phyloP scores from a whole-genome alignment of 1,284 basidiomycete species.

The Xerocomus minutiporus region DNA sequence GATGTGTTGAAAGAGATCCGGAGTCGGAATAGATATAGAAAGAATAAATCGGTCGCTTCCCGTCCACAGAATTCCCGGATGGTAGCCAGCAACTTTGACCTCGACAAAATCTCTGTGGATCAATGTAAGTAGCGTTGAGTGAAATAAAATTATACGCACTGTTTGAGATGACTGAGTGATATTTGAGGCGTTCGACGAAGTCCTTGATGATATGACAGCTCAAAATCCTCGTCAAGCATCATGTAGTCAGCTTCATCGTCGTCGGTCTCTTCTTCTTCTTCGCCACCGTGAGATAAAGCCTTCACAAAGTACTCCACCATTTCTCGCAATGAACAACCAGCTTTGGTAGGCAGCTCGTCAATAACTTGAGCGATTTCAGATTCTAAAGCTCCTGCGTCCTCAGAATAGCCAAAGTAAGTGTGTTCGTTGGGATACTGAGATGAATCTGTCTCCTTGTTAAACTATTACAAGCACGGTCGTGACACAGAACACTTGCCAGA shows the following conservation, averaged over 20 bases:
- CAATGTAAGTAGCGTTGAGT: too few species aligned
- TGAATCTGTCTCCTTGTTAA: neutral
- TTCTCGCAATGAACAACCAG: neutral
- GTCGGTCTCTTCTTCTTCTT: neutral
- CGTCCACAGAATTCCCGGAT: constrained; percentile 37
- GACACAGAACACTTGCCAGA: neutral
- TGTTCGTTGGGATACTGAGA: neutral
- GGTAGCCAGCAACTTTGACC: neutral
- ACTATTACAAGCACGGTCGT: neutral
- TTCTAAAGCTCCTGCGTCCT: neutral
- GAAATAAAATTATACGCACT: neutral
- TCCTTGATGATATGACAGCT: neutral
- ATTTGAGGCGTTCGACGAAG: neutral
- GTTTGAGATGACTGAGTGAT: neutral
- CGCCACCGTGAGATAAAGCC: neutral
- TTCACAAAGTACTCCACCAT: neutral
- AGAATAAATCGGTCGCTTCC: constrained; percentile 46
- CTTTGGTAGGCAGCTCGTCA: neutral
- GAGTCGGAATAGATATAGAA: constrained; percentile 51
- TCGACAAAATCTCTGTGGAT: neutral
- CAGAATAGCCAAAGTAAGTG: neutral
- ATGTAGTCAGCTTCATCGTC: neutral
- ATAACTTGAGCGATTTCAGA: neutral
- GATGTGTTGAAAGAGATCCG: constrained; percentile 44
- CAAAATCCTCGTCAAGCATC: neutral